Evolutionary conservation across 768 basidiomycete genomes (phyloP).

Genomic region (Rhodotorula kratochvilovae): DNA sequence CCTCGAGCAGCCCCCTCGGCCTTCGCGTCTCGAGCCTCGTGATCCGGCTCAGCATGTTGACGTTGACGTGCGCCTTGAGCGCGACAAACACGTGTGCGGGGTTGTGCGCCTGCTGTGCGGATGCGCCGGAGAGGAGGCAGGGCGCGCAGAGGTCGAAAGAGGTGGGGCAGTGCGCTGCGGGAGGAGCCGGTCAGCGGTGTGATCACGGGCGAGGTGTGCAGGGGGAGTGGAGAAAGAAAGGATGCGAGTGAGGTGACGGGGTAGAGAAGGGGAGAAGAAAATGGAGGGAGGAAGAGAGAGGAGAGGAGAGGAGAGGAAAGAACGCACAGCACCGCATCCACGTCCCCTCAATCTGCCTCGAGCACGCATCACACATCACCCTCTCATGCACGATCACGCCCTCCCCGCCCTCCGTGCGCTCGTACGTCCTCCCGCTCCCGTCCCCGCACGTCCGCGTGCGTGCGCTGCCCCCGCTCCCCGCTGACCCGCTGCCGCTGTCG

Average conservation of each 20-base stretch:
- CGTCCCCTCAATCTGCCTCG: neutral
- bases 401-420: neutral
- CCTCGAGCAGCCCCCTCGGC: constrained; percentile 19
- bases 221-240: too few relatives aligned
- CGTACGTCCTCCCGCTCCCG: too few relatives aligned
- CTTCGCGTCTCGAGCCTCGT: constrained; percentile 23
- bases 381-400: too few relatives aligned
- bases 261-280: neutral
- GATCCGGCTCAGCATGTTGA: neutral
- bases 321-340: constrained; percentile 19
- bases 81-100: constrained; percentile 7
- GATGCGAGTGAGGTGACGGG: too few relatives aligned
- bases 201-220: too few relatives aligned
- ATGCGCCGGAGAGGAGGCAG: constrained; percentile 5
- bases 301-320: too few relatives aligned
- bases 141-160: constrained; percentile 9
- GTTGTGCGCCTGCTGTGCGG: neutral
- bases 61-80: neutral
- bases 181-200: too few relatives aligned
- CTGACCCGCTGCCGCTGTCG: neutral
- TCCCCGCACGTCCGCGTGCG: neutral
- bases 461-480: neutral
- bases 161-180: constrained; percentile 3
- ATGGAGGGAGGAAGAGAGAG: neutral
- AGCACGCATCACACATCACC: constrained; percentile 6